Percentiles rank a stretch among this genome's conserved stretches.
phyloP scores from a whole-genome alignment of 2,329 filamentous ascomycete genomes.

The Fusarium cyanostomum region DNA sequence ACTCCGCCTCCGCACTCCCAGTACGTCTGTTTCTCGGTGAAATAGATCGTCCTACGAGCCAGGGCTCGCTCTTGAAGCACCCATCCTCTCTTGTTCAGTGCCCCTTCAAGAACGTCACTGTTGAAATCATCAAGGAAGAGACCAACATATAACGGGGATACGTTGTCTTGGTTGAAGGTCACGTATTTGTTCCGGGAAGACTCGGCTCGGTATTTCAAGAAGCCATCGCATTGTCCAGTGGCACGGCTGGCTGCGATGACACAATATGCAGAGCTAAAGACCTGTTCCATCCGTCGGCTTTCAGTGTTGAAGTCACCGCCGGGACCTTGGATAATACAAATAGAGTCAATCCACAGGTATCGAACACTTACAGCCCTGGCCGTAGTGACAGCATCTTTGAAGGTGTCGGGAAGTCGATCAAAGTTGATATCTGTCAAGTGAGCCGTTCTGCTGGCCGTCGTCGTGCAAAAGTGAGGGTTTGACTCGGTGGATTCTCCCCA shows the following conservation, averaged over 20 bases:
- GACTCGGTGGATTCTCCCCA: conserved; percentile 1
- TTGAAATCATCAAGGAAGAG: conserved; percentile 9
- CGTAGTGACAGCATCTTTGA: conserved; percentile 14
- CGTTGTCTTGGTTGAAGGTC: neutral
- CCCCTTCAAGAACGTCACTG: neutral
- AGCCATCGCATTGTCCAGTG: neutral
- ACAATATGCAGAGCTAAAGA: conserved; percentile 36
- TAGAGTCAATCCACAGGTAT: conserved; percentile 28
- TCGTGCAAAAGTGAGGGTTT: conserved; percentile 3
- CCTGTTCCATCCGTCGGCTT: conserved; percentile 12
- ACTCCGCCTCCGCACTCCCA: conserved; percentile 15
- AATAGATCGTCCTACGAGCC: conserved; percentile 4
- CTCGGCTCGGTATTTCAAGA: neutral
- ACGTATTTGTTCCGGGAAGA: neutral
- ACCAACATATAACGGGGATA: neutral
- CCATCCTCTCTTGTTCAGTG: neutral
- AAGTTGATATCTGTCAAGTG: neutral
- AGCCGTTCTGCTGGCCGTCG: neutral
- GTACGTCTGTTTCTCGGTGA: conserved; percentile 2
- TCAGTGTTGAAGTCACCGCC: conserved; percentile 17
- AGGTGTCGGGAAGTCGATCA: conserved; percentile 6
- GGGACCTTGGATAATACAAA: conserved; percentile 24
- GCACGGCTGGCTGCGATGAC: neutral
- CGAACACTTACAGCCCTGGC: conserved; percentile 8
- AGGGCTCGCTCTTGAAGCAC: conserved; percentile 11